These are phyloP conservation scores for Aurantiochytrium sp. DNA, from an alignment of 108 stramenopile species.

Conservation along the genomic window DNA sequence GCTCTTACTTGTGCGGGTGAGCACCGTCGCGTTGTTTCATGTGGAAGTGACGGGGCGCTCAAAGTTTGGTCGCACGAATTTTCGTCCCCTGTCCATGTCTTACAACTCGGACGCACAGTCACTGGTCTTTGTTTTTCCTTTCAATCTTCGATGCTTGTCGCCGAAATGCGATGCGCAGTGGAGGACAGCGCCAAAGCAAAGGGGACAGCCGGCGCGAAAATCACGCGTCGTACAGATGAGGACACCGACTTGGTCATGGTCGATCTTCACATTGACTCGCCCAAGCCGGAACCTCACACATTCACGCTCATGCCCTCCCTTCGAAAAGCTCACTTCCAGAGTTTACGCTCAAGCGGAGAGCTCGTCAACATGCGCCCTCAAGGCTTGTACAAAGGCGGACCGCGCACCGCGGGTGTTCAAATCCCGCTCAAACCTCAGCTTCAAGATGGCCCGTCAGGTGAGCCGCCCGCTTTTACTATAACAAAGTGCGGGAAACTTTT, in stretches of 20 bases:
- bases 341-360: neutral
- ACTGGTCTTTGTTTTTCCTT: neutral
- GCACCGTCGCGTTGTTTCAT: neutral
- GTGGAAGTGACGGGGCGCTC: neutral
- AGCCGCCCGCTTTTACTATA: neutral
- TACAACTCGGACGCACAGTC: neutral
- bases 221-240: too few species aligned
- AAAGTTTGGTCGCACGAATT: neutral
- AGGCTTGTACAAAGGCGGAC: neutral
- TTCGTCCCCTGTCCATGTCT: neutral
- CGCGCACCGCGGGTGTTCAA: neutral
- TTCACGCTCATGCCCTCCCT: neutral
- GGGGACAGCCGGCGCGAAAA: too few species aligned
- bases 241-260: neutral
- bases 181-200: too few species aligned
- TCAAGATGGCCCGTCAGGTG: neutral
- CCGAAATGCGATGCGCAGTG: neutral
- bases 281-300: neutral
- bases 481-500: neutral
- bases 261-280: neutral
- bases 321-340: neutral
- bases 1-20: neutral
- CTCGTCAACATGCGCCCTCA: neutral
- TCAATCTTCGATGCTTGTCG: neutral
- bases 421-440: neutral